Evolutionary conservation across 768 basidiomycete genomes (phyloP).

Genomic region (Amyloporia xantha): DNA sequence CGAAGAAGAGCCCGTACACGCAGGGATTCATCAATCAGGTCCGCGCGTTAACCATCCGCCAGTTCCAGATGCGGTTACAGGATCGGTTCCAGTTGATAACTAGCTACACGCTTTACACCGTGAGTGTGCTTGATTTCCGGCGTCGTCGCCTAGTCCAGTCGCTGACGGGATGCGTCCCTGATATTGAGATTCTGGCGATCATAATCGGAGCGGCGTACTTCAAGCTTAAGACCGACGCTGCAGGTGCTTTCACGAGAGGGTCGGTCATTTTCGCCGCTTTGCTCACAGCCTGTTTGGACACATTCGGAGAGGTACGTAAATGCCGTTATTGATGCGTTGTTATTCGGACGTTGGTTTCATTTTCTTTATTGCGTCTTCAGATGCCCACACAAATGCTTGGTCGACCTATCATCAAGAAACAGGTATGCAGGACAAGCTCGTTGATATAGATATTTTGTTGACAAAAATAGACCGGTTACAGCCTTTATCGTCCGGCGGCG

Average conservation of each 20-base stretch:
- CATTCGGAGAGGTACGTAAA: conserved; percentile 59
- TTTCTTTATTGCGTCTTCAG: too few relatives aligned
- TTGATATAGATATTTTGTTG: not conserved
- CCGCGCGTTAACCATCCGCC: conserved; percentile 57
- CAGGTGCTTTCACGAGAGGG: conserved; percentile 84
- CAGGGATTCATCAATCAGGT: conserved; percentile 74
- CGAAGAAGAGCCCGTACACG: conserved; percentile 77
- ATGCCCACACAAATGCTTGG: conserved; percentile 77
- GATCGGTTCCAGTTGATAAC: conserved; percentile 75
- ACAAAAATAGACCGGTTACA: conserved; percentile 40
- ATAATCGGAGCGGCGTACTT: conserved; percentile 72
- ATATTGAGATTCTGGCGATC: conserved; percentile 42
- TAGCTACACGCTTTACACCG: conserved; percentile 54
- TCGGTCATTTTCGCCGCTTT: conserved; percentile 71
- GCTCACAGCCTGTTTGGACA: conserved; percentile 62
- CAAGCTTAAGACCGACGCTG: conserved; percentile 62
- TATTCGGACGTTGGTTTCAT: too few relatives aligned
- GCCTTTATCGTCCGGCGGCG: conserved; percentile 62
- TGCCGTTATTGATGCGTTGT: conserved; percentile 6
- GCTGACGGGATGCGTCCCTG: not conserved
- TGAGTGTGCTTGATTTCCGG: conserved; percentile 30
- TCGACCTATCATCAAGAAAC: conserved; percentile 67
- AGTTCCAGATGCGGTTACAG: conserved; percentile 69
- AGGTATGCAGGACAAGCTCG: conserved; percentile 27
- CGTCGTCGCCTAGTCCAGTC: not conserved